Base-by-base conservation (phyloP, 176 grass and related monocot species). In the Phragmites australis region DNA sequence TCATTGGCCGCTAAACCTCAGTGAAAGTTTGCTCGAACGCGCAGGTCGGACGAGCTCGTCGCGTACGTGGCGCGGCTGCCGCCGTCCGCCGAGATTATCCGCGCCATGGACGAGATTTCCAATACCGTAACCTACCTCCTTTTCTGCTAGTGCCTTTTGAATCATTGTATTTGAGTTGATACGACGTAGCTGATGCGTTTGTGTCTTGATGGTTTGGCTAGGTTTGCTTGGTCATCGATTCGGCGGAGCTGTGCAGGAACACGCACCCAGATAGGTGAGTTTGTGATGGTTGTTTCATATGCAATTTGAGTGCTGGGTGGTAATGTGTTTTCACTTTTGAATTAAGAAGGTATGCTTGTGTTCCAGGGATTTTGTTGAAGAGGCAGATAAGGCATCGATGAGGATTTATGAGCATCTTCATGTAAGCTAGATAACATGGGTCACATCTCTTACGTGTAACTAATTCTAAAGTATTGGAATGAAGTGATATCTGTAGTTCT, bases 191-290 rank as follows among this genome's bases (percentile, higher is more conserved):
- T 82, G 43, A 68, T 30, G 68, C 25, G 11, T 55, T 61, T 50
- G 22, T 48, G 16, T 17, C 16, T 14, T 46, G 52, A 55, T 56
- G 79, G 17, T 79, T 65, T 86, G 60, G 23, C 59, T 83, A 92
- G 94, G 92, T 97, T 77, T 97, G 92, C 1, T 61, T 86, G 12
- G 94, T 97, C 69, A 97, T 97, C 72, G 94, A 94, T 86, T 97
- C 94, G 0, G 94, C 94, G 30, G 94, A 97, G 53, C 71, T 97
- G 62, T 97, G 94, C 69, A 79, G 94, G 73, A 85, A 97, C 19
- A 97, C 94, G 0, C 92, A 97, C 56, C 90, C 94, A 18, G 92
- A 97, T 74, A 94, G 88, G 94, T 97, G 34, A 70, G 52, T 52
- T 8, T 29, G 3, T 17, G 29, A 8, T 21, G 39, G 34, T 14